Percentiles rank a stretch among this genome's conserved stretches.
phyloP scores from a whole-genome alignment of 176 grass and related monocot genomes.

The Oryza longistaminata region DNA sequence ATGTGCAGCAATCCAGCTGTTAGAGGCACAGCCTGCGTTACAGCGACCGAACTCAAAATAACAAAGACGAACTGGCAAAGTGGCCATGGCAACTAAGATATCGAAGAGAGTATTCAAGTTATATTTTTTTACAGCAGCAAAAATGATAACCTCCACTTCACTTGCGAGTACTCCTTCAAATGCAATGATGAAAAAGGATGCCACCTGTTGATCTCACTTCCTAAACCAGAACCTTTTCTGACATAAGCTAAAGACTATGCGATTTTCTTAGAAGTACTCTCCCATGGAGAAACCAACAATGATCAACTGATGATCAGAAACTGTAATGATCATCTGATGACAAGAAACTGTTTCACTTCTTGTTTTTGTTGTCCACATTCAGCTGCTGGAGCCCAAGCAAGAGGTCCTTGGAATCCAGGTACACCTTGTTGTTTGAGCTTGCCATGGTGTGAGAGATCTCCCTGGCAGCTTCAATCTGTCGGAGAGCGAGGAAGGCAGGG shows the following conservation, averaged over 20 bases:
- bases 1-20: too few species aligned
- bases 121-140: background rate
- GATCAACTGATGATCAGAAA: background rate
- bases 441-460: conserved; percentile 85
- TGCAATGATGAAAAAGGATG: background rate
- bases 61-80: too few species aligned
- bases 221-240: background rate
- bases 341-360: conserved; percentile 29
- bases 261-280: conserved; percentile 25
- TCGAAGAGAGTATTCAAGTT: background rate
- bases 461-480: conserved; percentile 83
- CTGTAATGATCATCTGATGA: background rate
- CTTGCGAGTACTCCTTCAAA: background rate
- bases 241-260: background rate
- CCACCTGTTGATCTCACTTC: background rate
- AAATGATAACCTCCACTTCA: background rate
- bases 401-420: conserved; percentile 72
- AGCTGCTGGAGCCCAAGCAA: conserved; percentile 77
- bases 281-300: background rate
- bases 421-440: conserved; percentile 73
- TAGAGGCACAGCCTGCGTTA: too few species aligned
- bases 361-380: conserved; percentile 40
- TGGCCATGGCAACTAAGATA: too few species aligned
- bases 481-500: conserved; percentile 75
- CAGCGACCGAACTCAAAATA: too few species aligned